These are phyloP conservation scores for Arctium minus DNA, from an alignment of 129 eudicot species.

Conservation along the genomic window DNA sequence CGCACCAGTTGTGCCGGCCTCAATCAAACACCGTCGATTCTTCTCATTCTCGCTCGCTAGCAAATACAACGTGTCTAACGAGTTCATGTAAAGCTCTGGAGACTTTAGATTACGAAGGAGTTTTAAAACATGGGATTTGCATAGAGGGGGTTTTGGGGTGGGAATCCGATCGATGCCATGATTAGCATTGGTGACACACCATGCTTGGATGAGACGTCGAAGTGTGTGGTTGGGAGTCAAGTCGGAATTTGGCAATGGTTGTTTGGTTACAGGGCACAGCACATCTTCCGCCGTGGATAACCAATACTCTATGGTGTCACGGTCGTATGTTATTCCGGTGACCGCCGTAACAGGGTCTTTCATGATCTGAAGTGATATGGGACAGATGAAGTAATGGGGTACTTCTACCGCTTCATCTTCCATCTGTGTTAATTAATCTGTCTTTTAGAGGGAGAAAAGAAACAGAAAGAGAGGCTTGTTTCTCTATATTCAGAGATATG, in stretches of 20 bases:
- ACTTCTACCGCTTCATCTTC: slow-evolving; percentile 53
- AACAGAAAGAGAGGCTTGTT: background rate
- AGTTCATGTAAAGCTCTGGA: slow-evolving; percentile 5
- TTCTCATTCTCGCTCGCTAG: slow-evolving; percentile 41
- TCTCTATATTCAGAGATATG: background rate
- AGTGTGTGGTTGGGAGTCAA: slow-evolving; percentile 83
- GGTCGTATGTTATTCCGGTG: slow-evolving; percentile 88
- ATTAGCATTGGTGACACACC: slow-evolving; percentile 62
- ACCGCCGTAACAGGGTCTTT: slow-evolving; percentile 77
- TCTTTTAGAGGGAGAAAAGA: background rate
- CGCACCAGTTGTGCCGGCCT: slow-evolving; percentile 39
- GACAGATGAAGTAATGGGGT: slow-evolving; percentile 72
- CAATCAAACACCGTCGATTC: slow-evolving; percentile 39
- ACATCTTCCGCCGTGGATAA: slow-evolving; percentile 39
- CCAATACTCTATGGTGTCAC: slow-evolving; percentile 77
- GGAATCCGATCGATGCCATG: slow-evolving; percentile 74
- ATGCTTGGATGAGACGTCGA: slow-evolving; percentile 76
- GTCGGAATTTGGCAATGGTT: slow-evolving; percentile 43
- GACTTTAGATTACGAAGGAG: slow-evolving; percentile 49
- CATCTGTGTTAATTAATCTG: slow-evolving; percentile 7
- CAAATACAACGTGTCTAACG: slow-evolving; percentile 35
- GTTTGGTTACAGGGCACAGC: slow-evolving; percentile 69
- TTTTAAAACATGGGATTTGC: slow-evolving; percentile 38
- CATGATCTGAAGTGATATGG: slow-evolving; percentile 87
- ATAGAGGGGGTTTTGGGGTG: slow-evolving; percentile 54